These are phyloP conservation scores for Diaporthe aspalathi DNA, from an alignment of 2,329 filamentous ascomycete species.

Conservation along the genomic window DNA sequence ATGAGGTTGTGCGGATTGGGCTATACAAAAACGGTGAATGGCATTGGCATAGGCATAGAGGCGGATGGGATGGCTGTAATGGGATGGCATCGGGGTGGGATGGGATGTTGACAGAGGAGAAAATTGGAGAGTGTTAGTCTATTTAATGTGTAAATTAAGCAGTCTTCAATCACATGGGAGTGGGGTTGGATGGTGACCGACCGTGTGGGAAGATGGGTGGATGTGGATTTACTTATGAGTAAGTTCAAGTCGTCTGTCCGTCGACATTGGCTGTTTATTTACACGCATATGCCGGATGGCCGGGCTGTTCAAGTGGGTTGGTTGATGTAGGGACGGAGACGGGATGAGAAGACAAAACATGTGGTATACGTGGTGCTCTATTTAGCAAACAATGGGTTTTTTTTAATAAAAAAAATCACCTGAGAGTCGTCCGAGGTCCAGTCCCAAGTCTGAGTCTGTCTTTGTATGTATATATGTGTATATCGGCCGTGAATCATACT, in stretches of 20 bases:
- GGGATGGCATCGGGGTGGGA: not conserved
- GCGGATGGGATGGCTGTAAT: not conserved
- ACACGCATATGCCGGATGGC: not conserved
- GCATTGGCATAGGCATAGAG: too few species aligned
- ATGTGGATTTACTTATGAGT: not conserved
- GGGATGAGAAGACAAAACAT: not conserved
- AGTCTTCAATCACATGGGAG: not conserved
- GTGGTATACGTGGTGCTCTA: not conserved
- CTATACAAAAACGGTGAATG: too few species aligned
- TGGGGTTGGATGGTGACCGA: not conserved
- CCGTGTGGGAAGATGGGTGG: too few species aligned
- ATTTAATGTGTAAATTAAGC: not conserved
- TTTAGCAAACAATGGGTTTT: not conserved
- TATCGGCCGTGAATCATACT: not conserved
- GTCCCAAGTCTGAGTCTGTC: not conserved
- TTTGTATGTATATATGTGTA: not conserved
- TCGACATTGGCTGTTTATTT: not conserved
- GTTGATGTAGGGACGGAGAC: not conserved
- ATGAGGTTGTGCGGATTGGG: not conserved
- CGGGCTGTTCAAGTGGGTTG: not conserved
- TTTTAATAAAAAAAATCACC: too few species aligned
- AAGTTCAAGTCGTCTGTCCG: not conserved
- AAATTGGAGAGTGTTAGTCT: not conserved
- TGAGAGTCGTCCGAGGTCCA: not conserved
- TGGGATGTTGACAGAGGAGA: not conserved